Percentiles rank a stretch among this genome's conserved stretches.
Conservation (phyloP, 2,329 filamentous ascomycete species). For the Bipolaris zeicola region DNA sequence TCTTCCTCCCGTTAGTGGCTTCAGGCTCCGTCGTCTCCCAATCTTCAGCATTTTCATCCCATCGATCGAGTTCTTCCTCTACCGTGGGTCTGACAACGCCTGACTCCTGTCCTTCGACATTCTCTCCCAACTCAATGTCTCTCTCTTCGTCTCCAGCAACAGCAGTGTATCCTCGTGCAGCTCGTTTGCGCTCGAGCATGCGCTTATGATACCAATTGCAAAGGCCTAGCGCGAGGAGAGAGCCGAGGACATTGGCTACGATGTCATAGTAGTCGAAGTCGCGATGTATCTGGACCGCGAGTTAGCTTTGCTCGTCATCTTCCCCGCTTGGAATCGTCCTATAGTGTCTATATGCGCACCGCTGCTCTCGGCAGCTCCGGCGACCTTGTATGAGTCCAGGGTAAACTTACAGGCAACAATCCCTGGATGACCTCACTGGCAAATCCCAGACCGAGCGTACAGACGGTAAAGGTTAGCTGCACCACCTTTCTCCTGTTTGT, state of each 20-base stretch:
- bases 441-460: constrained; percentile 73
- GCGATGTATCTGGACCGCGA: constrained; percentile 50
- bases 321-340: neutral
- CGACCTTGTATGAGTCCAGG: neutral
- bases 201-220: constrained; percentile 93
- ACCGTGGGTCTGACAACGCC: constrained; percentile 62
- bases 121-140: constrained; percentile 77
- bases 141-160: constrained; percentile 66
- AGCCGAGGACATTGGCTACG: constrained; percentile 83
- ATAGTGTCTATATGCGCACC: neutral
- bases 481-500: constrained; percentile 83
- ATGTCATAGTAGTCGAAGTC: constrained; percentile 82
- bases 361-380: neutral
- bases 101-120: constrained; percentile 63
- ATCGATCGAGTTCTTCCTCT: constrained; percentile 87
- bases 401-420: constrained; percentile 62
- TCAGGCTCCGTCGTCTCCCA: constrained; percentile 65
- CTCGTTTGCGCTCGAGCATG: constrained; percentile 86
- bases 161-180: constrained; percentile 72
- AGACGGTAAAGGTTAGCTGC: constrained; percentile 80
- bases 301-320: constrained; percentile 13
- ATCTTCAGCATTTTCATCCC: constrained; percentile 83
- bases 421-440: constrained; percentile 78
- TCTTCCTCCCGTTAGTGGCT: constrained; percentile 32
- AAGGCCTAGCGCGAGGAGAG: constrained; percentile 70